Base-by-base conservation (phyloP, 2,329 filamentous ascomycete genomes). In the Apiospora sp. region DNA sequence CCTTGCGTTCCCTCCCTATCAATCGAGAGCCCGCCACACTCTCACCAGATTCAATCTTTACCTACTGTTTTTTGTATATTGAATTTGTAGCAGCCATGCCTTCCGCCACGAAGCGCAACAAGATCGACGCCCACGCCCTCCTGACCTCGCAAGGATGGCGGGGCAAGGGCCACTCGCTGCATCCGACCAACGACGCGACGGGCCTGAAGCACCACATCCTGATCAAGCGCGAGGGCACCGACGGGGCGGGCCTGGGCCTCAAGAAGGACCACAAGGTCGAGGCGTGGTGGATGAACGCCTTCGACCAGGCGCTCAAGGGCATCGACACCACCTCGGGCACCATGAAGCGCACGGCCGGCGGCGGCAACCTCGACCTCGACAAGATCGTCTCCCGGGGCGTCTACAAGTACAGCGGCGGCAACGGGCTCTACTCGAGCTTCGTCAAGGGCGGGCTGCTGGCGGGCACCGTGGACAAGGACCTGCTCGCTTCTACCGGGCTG, bases 221-320 rank as follows among this genome's bases (percentile, higher is more conserved):
- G 49, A 89, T 98, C 72, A 91, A 93, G 73, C 92, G 93, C 78
- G 97, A 97, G 22, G 73, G 73, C 83, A 88, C 92, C 77, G 93
- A 97, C 82, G 92, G 89, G 41, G 87, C 93, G 71, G 96, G 96
- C 34, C 86, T 98, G 6, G 96, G 96, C 71, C 91, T 93, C 80
- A 94, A 94, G 81, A 86, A 87, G 72, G 88, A 91, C 75, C 87
- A 87, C 74, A 89, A 88, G 30, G 89, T 87, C 77, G 96, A 98
- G 80, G 95, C 98, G 81, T 99, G 96, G 96, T 99, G 96, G 96
- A 88, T 98, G 83, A 92, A 94, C 73, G 96, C 96, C 14, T 98
- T 98, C 77, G 96, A 98, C 83, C 92, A 95, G 81, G 95, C 95
- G 72, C 85, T 98, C 75, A 93, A 96, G 82, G 93, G 92, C 4